Base-by-base conservation (phyloP, 345 rosid genomes). In the Cardamine chenopodiifolia region DNA sequence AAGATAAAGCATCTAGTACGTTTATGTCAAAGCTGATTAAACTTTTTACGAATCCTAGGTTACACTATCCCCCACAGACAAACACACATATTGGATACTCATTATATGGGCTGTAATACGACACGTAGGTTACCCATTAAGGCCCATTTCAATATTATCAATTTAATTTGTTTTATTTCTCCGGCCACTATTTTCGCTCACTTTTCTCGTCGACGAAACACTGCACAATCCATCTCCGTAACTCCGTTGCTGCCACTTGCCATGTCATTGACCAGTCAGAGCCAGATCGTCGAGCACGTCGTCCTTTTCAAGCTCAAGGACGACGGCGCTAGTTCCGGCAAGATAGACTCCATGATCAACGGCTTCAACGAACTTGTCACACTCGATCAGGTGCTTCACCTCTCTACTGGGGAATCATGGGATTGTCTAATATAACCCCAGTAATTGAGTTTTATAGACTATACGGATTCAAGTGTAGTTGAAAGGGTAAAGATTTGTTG, bases 231-330 rank as follows among this genome's bases (percentile, higher is more conserved):
- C 34, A 25, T 48, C 53, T 48, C 23, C 12, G 22, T n/a, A n/a
- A n/a, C n/a, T 25, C 26, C 26, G 28, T 26, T 5, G 28, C 4
- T 26, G 28, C 28, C 28, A 26, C 28, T 2, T 26, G 28, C 28
- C 28, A 75, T 75, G 79, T 60, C 73, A 19, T 60, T n/a, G 6
- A 52, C 7, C 17, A 8, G 17, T 20, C 8, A 39, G 42, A 44
- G 3, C 31, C 66, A 56, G 22, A 75, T 76, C 66, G 14, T 89
- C 56, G 97, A 91, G 72, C 98, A 93, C 83, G 48, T 91, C 65
- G 97, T 89, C 68, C 92, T 93, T 75, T 87, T 89, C 85, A 91
- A 91, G 66, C 90, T 88, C 79, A 90, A 86, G 53, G 78, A 78
- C 20, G 70, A 73, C 68, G 80, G 71, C 62, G 78, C 84, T 18